These are phyloP conservation scores for Colletotrichum cordylinicola DNA, from an alignment of 2,329 filamentous ascomycete genomes.

Conservation along the genomic window DNA sequence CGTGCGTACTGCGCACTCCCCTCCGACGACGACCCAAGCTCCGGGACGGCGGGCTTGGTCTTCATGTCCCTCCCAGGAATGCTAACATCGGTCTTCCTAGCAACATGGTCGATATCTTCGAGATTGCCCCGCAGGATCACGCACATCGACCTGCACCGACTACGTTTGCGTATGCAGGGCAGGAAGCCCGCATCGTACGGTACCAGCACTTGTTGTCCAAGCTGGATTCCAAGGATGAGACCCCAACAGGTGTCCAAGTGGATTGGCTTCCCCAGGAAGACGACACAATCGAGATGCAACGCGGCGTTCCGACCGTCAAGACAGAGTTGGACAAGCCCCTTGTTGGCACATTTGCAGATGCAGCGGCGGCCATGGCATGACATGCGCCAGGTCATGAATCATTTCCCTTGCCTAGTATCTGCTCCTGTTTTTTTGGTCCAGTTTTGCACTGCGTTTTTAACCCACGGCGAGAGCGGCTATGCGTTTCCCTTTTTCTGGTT, in stretches of 20 bases:
- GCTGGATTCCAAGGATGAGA: constrained; percentile 53
- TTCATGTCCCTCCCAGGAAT: constrained; percentile 3
- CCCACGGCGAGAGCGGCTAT: not conserved
- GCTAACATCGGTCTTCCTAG: constrained; percentile 40
- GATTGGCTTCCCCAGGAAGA: constrained; percentile 62
- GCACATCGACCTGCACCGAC: constrained; percentile 38
- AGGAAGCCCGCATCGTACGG: constrained; percentile 60
- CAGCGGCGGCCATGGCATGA: constrained; percentile 56
- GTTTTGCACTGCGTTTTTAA: not conserved
- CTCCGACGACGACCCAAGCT: not conserved
- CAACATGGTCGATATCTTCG: constrained; percentile 73
- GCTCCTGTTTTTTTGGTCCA: not conserved
- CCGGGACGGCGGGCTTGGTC: constrained; percentile 13
- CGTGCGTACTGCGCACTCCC: not conserved
- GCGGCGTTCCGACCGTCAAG: constrained; percentile 42
- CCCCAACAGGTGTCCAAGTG: constrained; percentile 49
- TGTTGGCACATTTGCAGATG: constrained; percentile 67
- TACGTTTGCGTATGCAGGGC: constrained; percentile 56
- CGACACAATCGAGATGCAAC: constrained; percentile 51
- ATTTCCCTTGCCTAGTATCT: not conserved
- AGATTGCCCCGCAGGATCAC: constrained; percentile 61
- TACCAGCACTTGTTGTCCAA: constrained; percentile 69
- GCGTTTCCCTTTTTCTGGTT: not conserved
- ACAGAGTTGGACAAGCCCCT: constrained; percentile 49
- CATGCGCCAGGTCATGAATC: not conserved